Evolutionary conservation across 2,329 filamentous ascomycete species (phyloP).

Genomic region (Colletotrichum cuscutae): DNA sequence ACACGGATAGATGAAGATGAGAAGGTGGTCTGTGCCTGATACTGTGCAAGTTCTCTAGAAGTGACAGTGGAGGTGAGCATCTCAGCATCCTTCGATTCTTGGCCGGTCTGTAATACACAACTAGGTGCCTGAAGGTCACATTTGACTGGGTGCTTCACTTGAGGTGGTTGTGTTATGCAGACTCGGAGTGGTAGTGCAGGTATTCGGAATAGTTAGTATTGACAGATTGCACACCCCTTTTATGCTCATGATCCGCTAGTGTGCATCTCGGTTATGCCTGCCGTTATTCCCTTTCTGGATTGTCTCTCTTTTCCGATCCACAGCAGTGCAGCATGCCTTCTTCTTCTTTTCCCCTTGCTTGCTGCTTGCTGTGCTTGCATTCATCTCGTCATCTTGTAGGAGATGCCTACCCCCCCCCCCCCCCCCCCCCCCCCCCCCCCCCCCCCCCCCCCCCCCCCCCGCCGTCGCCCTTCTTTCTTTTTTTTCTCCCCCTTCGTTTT

Average conservation of each 20-base stretch:
- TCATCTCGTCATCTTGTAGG: background rate
- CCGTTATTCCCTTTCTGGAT: background rate
- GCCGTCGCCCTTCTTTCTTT: too few species aligned
- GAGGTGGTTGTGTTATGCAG: background rate
- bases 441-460: background rate
- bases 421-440: background rate
- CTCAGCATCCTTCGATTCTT: background rate
- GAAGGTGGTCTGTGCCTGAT: too few species aligned
- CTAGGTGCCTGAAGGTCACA: background rate
- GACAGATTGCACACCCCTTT: slow-evolving; percentile 4
- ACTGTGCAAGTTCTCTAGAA: background rate
- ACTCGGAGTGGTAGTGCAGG: background rate
- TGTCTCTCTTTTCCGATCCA: background rate
- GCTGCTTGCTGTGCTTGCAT: background rate
- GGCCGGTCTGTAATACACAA: background rate
- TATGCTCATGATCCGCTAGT: background rate
- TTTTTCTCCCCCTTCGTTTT: too few species aligned
- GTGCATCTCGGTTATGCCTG: background rate
- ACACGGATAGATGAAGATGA: too few species aligned
- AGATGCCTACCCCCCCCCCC: background rate
- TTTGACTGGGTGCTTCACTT: background rate
- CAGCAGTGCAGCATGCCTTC: background rate
- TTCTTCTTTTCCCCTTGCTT: background rate
- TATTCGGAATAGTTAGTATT: background rate
- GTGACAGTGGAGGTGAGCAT: background rate